Evolutionary conservation across 176 grass and related monocot species (phyloP), one percentile per base, ranked within the genome.

Genomic region (Panicum miliaceum): DNA sequence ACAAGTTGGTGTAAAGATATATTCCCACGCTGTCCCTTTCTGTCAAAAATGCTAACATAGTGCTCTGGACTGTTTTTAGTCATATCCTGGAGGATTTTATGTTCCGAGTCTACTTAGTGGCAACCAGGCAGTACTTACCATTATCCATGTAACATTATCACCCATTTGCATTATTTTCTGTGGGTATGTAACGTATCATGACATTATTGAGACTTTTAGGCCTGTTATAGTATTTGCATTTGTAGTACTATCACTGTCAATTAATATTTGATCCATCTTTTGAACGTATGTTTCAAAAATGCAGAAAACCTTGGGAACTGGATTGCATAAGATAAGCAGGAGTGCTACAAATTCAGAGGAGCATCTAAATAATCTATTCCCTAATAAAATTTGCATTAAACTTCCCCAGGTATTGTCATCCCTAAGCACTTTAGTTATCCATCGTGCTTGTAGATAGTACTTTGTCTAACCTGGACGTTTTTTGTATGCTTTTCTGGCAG

Each of bases 301-400:
- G 63, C 78, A 97, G 92, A 73, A 85, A 43, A 58, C 26, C 64
- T 80, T 79, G 57, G 67, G 48, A 66, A 88, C 50, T 85, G 86
- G 57, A 52, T 60, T 84, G 12, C 84, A 88, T 65, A 83, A 87
- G 75, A 90, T 34, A 80, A 92, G 43, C 72, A 86, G 79, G 51
- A 79, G 88, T 82, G 76, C 85, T 58, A 79, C 87, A 36, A 83
- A 94, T 68, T 72, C 86, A 48, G 85, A 64, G 48, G 77, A 91
- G 84, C 86, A 92, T 76, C 86, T 92, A 47, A 83, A 67, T 57
- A 83, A 77, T 37, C 42, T 92, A 91, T 94, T 97, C 66, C 94
- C 92, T 81, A 97, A 97, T 76, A 92, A 92, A 86, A 87, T 94
- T 77, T 80, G 68, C 37, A 89, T 97, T 62, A 73, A 92, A 80